A percentile compares a stretch with the other conserved stretches of the same genome.
phyloP scores from a whole-genome alignment of 1,284 basidiomycete species.

The Pyrrhoderma noxium region DNA sequence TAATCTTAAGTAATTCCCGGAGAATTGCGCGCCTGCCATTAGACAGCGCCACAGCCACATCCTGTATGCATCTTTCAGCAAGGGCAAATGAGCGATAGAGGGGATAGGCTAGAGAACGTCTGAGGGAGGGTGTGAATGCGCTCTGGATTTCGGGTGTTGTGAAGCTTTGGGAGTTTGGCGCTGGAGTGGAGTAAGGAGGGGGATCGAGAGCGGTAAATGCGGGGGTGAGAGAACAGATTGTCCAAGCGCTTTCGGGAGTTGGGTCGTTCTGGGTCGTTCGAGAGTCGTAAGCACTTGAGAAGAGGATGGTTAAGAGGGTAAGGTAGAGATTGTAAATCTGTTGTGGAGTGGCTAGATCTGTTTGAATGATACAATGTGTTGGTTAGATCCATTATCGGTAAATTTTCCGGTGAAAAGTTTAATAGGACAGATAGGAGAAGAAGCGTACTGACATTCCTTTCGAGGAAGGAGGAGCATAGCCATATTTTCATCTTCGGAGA shows the following conservation, averaged over 20 bases:
- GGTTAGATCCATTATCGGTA: not conserved
- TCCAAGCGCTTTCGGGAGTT: conserved; percentile 80
- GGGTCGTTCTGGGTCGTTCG: conserved; percentile 69
- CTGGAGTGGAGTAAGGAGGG: conserved; percentile 37
- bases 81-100: conserved; percentile 69
- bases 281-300: conserved; percentile 69
- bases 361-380: conserved; percentile 1
- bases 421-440: conserved; percentile 1
- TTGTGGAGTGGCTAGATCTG: conserved; percentile 50
- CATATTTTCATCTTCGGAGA: conserved; percentile 63
- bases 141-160: conserved; percentile 40
- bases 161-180: conserved; percentile 26
- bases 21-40: conserved; percentile 54
- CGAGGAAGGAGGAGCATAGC: conserved; percentile 62
- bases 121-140: conserved; percentile 54
- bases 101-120: conserved; percentile 66
- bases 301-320: conserved; percentile 60
- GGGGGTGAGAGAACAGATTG: conserved; percentile 59
- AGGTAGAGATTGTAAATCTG: conserved; percentile 59
- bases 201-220: conserved; percentile 73
- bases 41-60: conserved; percentile 50
- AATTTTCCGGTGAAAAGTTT: too few species aligned
- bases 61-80: conserved; percentile 56
- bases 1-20: conserved; percentile 61
- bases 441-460: conserved; percentile 58